A percentile compares a stretch with the other conserved stretches of the same genome.
Conservation (phyloP, 306 rosid species). For the Rosa rugosa region DNA sequence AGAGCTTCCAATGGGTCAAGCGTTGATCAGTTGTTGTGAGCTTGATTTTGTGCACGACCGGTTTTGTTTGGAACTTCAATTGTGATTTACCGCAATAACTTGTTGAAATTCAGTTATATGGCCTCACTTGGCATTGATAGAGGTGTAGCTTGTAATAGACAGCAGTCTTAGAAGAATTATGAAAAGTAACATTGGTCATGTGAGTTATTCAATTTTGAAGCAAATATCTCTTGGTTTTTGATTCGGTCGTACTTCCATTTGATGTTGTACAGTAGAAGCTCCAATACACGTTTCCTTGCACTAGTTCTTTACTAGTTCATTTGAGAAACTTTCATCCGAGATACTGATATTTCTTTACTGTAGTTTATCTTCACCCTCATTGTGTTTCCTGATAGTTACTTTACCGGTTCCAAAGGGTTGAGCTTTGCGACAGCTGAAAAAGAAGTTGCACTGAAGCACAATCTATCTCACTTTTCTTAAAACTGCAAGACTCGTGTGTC, state of each 20-base stretch:
- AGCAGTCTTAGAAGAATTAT: not conserved
- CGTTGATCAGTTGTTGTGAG: conserved; percentile 43
- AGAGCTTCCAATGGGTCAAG: conserved; percentile 99
- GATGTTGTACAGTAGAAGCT: not conserved
- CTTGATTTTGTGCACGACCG: conserved; percentile 15
- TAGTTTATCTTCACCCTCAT: not conserved
- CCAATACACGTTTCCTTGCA: not conserved
- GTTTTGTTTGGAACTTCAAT: conserved; percentile 31
- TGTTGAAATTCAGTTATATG: conserved; percentile 1
- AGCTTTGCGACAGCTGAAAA: not conserved
- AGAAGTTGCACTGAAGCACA: not conserved
- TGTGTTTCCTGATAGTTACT: not conserved
- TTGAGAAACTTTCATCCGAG: not conserved
- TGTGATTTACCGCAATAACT: conserved; percentile 27
- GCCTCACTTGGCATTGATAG: not conserved
- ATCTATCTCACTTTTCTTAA: not conserved
- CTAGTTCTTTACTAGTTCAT: not conserved
- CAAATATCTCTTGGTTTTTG: not conserved
- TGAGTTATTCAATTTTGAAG: not conserved
- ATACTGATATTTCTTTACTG: not conserved
- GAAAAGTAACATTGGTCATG: not conserved
- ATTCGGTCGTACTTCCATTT: not conserved
- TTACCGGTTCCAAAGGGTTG: too few relatives aligned
- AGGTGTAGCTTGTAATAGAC: conserved; percentile 7
- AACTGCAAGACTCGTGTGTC: not conserved